phyloP scores from a whole-genome alignment of 805 yeast species.

The Brettanomyces nanus region DNA sequence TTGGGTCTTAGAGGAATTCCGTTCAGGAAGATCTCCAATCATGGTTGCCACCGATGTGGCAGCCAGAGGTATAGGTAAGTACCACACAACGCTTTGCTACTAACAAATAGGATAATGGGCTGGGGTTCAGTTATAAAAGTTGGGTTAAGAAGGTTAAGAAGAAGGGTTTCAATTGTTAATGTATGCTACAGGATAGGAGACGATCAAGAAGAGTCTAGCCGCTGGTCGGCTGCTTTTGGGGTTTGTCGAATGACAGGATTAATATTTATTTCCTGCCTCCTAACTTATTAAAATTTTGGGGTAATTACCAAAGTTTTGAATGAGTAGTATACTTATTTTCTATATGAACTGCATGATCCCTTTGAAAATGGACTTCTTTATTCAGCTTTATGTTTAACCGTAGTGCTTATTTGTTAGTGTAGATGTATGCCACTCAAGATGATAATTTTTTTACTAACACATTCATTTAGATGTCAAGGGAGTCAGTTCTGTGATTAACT shows the following conservation, averaged over 20 bases:
- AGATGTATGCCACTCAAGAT: too few species aligned
- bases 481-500: constrained; percentile 86
- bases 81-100: too few species aligned
- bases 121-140: too few species aligned
- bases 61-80: constrained; percentile 99
- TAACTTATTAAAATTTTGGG: not conserved
- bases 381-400: too few species aligned
- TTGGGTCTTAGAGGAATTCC: constrained; percentile 94
- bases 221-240: not conserved
- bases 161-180: too few species aligned
- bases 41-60: constrained; percentile 99
- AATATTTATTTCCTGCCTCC: not conserved
- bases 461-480: constrained; percentile 86
- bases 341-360: too few species aligned
- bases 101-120: too few species aligned
- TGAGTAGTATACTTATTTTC: too few species aligned
- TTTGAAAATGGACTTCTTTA: too few species aligned
- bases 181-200: not conserved
- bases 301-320: not conserved
- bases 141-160: too few species aligned
- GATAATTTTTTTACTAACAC: constrained; percentile 13
- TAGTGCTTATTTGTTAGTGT: too few species aligned
- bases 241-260: not conserved
- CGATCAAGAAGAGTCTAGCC: not conserved
- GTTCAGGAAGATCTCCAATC: constrained; percentile 85